Evolutionary conservation across 139 green algal species (phyloP).

Genomic region (Astrephomene gubernaculifera): DNA sequence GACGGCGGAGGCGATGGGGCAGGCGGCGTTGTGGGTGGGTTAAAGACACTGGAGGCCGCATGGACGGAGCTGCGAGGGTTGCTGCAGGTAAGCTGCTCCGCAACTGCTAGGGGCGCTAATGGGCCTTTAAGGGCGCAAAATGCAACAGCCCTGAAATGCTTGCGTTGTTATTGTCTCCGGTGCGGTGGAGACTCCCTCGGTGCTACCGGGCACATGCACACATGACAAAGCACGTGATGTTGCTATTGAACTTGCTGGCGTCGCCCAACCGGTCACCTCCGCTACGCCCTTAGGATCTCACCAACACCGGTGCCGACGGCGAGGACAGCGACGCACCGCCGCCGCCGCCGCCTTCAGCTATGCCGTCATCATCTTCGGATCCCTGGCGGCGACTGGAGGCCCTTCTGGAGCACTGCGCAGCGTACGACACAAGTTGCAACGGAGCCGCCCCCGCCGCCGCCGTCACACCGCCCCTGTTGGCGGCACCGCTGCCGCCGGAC

Average conservation of each 20-base stretch:
- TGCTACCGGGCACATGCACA: background rate
- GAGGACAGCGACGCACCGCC: too few species aligned
- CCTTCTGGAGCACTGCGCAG: constrained; percentile 9
- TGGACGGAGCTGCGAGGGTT: too few species aligned
- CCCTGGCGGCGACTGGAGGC: constrained; percentile 15
- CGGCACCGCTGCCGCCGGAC: background rate
- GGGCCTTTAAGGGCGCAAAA: too few species aligned
- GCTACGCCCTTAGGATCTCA: background rate
- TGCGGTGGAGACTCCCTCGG: background rate
- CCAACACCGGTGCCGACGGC: background rate
- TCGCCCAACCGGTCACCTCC: background rate
- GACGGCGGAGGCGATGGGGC: too few species aligned
- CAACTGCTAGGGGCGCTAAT: too few species aligned
- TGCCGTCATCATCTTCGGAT: too few species aligned
- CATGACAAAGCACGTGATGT: background rate
- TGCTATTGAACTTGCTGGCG: background rate
- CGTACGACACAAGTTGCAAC: background rate
- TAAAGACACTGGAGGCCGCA: too few species aligned
- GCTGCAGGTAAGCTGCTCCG: too few species aligned
- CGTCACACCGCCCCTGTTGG: background rate
- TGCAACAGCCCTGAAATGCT: too few species aligned
- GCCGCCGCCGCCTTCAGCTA: too few species aligned
- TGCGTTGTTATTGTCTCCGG: too few species aligned
- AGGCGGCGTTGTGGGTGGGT: too few species aligned
- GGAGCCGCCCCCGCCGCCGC: background rate